Evolutionary conservation across 345 rosid species (phyloP), one percentile per base, ranked within the genome.

Genomic region (Stellera chamaejasme): DNA sequence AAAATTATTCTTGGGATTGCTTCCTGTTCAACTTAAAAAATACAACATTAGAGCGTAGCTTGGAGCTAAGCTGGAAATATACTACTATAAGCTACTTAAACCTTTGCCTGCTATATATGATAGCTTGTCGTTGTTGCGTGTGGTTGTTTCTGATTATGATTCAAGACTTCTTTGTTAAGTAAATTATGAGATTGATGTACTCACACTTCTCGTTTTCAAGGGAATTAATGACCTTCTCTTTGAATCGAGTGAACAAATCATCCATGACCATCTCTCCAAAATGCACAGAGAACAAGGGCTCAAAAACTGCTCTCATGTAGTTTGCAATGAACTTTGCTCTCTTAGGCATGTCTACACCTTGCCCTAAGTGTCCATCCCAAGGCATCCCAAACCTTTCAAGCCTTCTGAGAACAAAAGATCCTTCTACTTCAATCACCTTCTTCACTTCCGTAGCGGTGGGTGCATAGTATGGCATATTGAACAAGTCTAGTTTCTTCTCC

Each of bases 391-490:
- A 60, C 41, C 10, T 26, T 8, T 60, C 56, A 28, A 50, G 23
- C 14, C 9, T 60, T 19, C 11, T 32, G 13, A 50, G 7, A 14
- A 11, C 11, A 48, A 60, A 50, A 6, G 64, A 49, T 25, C 56
- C 64, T 13, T 60, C 64, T 11, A 19, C 49, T 42, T 60, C 64
- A 12, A 60, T 50, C 49, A 60, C 55, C 9, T 15, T 9, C 27
- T 23, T 41, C 2, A 60, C 48, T 39, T 59, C 63, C 25, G 49
- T 48, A 16, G 13, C n/a, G 4, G 55, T 60, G 13, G 63, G 48
- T 7, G 63, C 42, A 42, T 60, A 60, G 47, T 41, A 60, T 41
- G 63, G 63, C 42, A 60, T 13, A 50, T 60, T 23, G 41, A 60
- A 60, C n/a, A 26, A 41, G 11, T 26, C 63, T 55, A 60, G 10